A percentile compares a stretch with the other conserved stretches of the same genome.
phyloP scores from a whole-genome alignment of 2,329 filamentous ascomycete species.

The Penicillium brasilianum region DNA sequence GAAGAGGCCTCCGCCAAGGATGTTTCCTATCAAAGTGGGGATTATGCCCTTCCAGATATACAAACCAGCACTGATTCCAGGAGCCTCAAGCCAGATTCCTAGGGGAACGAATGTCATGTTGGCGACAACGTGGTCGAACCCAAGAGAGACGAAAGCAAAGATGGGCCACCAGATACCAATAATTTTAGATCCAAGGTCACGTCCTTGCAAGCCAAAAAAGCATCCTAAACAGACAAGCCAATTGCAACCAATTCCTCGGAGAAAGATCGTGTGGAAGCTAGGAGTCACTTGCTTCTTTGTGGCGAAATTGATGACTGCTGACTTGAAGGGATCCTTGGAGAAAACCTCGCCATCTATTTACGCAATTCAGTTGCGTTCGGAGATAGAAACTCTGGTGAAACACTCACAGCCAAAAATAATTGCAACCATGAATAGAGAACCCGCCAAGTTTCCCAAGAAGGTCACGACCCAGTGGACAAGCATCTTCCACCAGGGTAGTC shows the following conservation, averaged over 20 bases:
- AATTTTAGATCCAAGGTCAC: constrained; percentile 60
- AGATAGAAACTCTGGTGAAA: neutral
- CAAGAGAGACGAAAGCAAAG: constrained; percentile 60
- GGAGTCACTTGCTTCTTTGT: constrained; percentile 57
- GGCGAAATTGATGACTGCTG: constrained; percentile 53
- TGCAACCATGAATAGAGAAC: constrained; percentile 54
- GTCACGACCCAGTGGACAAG: constrained; percentile 53
- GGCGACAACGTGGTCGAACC: constrained; percentile 62
- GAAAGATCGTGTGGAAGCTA: constrained; percentile 58
- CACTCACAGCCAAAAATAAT: constrained; percentile 55
- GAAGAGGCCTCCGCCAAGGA: constrained; percentile 59
- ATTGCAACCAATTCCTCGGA: constrained; percentile 61
- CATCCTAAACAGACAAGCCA: constrained; percentile 63
- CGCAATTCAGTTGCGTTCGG: neutral
- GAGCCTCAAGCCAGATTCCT: constrained; percentile 56
- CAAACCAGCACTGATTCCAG: constrained; percentile 52
- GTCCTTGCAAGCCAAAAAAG: constrained; percentile 52
- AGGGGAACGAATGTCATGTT: constrained; percentile 63
- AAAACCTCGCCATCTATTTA: constrained; percentile 53
- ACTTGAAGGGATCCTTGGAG: constrained; percentile 50
- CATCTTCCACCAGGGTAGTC: constrained; percentile 45
- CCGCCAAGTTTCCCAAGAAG: constrained; percentile 57
- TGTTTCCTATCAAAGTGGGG: constrained; percentile 59
- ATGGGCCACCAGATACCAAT: constrained; percentile 63
- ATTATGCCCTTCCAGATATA: constrained; percentile 66